Evolutionary conservation across 2,329 filamentous ascomycete genomes (phyloP), one percentile per base, ranked within the genome.

Genomic region (Aspergillus sp.): DNA sequence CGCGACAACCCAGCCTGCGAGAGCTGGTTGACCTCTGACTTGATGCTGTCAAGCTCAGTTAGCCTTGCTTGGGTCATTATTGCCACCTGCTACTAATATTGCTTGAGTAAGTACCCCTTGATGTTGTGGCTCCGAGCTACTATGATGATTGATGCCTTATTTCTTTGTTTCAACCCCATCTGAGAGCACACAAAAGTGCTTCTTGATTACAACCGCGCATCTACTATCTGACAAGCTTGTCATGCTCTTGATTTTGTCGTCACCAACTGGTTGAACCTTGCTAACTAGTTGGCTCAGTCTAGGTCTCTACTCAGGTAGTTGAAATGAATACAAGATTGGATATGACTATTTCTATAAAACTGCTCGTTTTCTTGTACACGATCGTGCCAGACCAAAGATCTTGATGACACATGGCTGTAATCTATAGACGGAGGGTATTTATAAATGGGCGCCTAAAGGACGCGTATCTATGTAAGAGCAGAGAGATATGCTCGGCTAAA

Each of bases 91-190:
- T 9, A 5, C 34, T 38, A 38, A 38, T n/a, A 5, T n/a, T 17
- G 14, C 14, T n/a, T 16, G 34, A 38, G 34, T 38, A 38, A 38
- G 40, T 42, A 9, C n/a, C 7, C 14, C 40, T 17, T 10, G 16
- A 6, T 6, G 11, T 17, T 11, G 25, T 42, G 14, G 16, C 20
- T 44, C 38, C 19, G 23, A 41, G 23, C 32, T 54, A 44, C 36
- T 25, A 64, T 68, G 66, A 69, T 69, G 66, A 66, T 67, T 63
- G 63, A 64, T 71, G 67, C 66, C 58, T 64, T 45, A 58, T 59
- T 21, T 64, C 60, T 68, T 67, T 71, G 67, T 71, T 70, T 71
- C 68, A 71, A 71, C 67, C 68, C 66, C 68, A 71, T 70, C 64
- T 70, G 63, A 70, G 63, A 58, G 57, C 47, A 58, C 53, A 60